A percentile compares a stretch with the other conserved stretches of the same genome.
phyloP scores from a whole-genome alignment of 1,284 basidiomycete species.

The Coriolopsis trogii region DNA sequence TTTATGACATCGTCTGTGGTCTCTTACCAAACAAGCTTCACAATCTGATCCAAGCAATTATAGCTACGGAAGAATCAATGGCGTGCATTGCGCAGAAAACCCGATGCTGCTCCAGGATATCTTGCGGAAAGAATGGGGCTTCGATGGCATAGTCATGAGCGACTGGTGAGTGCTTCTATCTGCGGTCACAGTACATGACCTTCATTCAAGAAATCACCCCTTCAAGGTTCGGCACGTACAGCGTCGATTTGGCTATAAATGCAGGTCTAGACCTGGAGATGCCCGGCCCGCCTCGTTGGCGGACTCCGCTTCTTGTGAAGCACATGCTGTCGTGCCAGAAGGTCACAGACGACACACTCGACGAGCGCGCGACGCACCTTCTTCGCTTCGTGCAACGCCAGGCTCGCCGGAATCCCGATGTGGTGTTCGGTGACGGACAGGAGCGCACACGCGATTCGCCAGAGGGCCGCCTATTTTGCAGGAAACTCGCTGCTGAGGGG shows the following conservation, averaged over 20 bases:
- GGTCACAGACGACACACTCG: conserved; percentile 51
- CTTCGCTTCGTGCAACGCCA: conserved; percentile 63
- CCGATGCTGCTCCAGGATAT: conserved; percentile 55
- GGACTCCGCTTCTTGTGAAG: conserved; percentile 54
- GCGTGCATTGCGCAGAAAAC: conserved; percentile 66
- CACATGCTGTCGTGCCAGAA: conserved; percentile 63
- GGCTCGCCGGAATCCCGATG: conserved; percentile 56
- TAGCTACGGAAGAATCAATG: conserved; percentile 69
- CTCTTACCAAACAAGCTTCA: background rate
- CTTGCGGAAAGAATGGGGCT: conserved; percentile 70
- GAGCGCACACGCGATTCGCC: conserved; percentile 62
- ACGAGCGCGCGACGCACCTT: conserved; percentile 57
- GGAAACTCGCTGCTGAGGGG: conserved; percentile 61
- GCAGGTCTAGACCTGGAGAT: conserved; percentile 74
- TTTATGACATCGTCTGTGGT: conserved; percentile 61
- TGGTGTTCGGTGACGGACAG: conserved; percentile 66
- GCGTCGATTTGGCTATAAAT: conserved; percentile 59
- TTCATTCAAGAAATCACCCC: background rate
- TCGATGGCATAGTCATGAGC: conserved; percentile 65
- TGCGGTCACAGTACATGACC: background rate
- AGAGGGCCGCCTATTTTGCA: conserved; percentile 55
- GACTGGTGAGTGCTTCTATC: conserved; percentile 53
- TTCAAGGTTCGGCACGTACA: conserved; percentile 64
- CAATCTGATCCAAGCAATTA: conserved; percentile 7
- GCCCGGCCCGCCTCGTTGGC: conserved; percentile 69